These are phyloP conservation scores for Termitomyces sp. DNA, from an alignment of 768 basidiomycete genomes.

Conservation along the genomic window DNA sequence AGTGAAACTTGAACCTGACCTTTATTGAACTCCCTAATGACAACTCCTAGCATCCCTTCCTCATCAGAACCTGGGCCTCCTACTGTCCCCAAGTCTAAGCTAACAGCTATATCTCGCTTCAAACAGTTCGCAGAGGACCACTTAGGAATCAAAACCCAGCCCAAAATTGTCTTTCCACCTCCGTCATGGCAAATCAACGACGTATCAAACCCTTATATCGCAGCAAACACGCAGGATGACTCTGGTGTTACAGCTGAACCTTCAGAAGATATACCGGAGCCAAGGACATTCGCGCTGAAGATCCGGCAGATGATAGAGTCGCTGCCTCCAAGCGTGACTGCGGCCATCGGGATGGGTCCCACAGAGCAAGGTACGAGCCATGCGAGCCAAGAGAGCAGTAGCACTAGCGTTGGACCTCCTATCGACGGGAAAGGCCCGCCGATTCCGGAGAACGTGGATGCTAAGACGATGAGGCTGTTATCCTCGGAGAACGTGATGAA, in stretches of 20 bases:
- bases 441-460: constrained; percentile 43
- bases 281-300: constrained; percentile 35
- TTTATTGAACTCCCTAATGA: background rate
- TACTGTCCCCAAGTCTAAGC: constrained; percentile 31
- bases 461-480: constrained; percentile 47
- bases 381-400: background rate
- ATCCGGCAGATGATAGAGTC: constrained; percentile 36
- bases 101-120: constrained; percentile 34
- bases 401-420: background rate
- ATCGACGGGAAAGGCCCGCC: constrained; percentile 33
- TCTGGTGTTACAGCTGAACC: constrained; percentile 6
- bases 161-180: constrained; percentile 39
- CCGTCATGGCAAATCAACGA: constrained; percentile 47
- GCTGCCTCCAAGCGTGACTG: constrained; percentile 28
- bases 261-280: constrained; percentile 27
- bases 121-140: constrained; percentile 32
- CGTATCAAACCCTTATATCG: constrained; percentile 14
- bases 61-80: background rate
- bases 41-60: background rate
- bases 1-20: no score
- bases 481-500: constrained; percentile 68
- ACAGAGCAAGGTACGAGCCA: constrained; percentile 4
- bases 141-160: constrained; percentile 18
- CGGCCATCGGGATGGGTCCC: constrained; percentile 14
- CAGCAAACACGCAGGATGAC: constrained; percentile 4